Conservation (phyloP, 225 moss, liverwort and hornwort genomes). For the Sphagnum contortum region DNA sequence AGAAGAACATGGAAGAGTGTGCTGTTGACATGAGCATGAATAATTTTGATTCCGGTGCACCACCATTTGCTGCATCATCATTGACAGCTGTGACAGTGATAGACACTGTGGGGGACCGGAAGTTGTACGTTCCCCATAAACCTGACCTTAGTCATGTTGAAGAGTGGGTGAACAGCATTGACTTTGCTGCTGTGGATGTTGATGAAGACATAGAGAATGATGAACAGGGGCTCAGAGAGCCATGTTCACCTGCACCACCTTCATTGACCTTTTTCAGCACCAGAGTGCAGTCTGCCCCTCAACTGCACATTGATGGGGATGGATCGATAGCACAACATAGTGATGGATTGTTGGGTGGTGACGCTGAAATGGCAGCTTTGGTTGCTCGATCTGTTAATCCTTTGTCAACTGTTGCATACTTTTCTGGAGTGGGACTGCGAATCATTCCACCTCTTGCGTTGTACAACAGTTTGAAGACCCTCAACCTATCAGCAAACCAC, state of each 20-base stretch:
- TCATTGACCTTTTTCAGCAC: conserved; percentile 40
- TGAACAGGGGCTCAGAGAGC: conserved; percentile 24
- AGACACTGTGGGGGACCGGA: too few relatives aligned
- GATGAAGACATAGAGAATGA: conserved; percentile 35
- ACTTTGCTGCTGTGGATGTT: conserved; percentile 20
- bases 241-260: conserved; percentile 44
- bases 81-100: too few relatives aligned
- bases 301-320: conserved; percentile 26
- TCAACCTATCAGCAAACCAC: conserved; percentile 80
- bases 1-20: too few relatives aligned
- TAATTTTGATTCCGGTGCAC: too few relatives aligned
- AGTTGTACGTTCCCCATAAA: too few relatives aligned
- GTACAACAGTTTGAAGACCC: conserved; percentile 59
- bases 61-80: too few relatives aligned
- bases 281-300: conserved; percentile 19
- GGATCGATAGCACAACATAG: neutral
- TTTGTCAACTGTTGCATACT: conserved; percentile 80
- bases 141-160: too few relatives aligned
- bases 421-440: conserved; percentile 70
- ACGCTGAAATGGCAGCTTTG: conserved; percentile 67
- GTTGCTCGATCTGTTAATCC: conserved; percentile 68
- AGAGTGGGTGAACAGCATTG: conserved; percentile 55
- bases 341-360: conserved; percentile 22
- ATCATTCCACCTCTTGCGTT: conserved; percentile 58
- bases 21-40: too few relatives aligned